A percentile compares a stretch with the other conserved stretches of the same genome.
Conservation (phyloP, 208 protist species). For the Trypanosoma cruzi region DNA sequence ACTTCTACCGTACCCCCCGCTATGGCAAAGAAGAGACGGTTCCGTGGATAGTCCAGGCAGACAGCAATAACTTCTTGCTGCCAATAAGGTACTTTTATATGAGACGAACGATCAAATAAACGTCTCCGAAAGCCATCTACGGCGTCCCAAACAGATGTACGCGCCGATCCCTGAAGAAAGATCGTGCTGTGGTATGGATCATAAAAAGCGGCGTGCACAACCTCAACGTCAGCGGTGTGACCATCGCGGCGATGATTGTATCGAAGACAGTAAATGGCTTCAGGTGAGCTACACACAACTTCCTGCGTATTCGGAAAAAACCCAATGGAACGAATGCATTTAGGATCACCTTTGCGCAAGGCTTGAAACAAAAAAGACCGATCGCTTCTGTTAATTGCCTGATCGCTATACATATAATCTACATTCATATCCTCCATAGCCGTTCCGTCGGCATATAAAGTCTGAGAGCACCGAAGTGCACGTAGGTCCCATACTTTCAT, state of each 20-base stretch:
- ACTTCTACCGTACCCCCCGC: slow-evolving; percentile 44
- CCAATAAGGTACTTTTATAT: slow-evolving; percentile 17
- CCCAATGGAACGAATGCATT: slow-evolving; percentile 32
- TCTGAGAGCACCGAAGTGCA: slow-evolving; percentile 74
- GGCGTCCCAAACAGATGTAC: slow-evolving; percentile 66
- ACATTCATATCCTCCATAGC: slow-evolving; percentile 24
- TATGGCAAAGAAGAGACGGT: slow-evolving; percentile 57
- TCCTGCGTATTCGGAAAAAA: slow-evolving; percentile 62
- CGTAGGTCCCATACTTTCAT: slow-evolving; percentile 89
- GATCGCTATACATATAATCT: slow-evolving; percentile 25
- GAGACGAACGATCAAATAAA: slow-evolving; percentile 43
- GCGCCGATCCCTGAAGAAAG: slow-evolving; percentile 62
- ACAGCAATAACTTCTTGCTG: slow-evolving; percentile 48
- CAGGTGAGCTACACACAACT: slow-evolving; percentile 57
- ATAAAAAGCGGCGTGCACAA: slow-evolving; percentile 40
- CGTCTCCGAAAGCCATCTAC: slow-evolving; percentile 39
- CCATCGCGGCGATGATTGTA: slow-evolving; percentile 42
- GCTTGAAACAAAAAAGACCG: background rate
- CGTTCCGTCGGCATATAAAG: slow-evolving; percentile 41
- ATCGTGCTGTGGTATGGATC: slow-evolving; percentile 46
- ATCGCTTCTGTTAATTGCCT: background rate
- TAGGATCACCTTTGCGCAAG: slow-evolving; percentile 7
- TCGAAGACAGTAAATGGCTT: slow-evolving; percentile 55
- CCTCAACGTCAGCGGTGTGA: slow-evolving; percentile 47
- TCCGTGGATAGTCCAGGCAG: slow-evolving; percentile 60